These are phyloP conservation scores for Calonectria ilicicola DNA, from an alignment of 2,329 filamentous ascomycete genomes.

Conservation along the genomic window DNA sequence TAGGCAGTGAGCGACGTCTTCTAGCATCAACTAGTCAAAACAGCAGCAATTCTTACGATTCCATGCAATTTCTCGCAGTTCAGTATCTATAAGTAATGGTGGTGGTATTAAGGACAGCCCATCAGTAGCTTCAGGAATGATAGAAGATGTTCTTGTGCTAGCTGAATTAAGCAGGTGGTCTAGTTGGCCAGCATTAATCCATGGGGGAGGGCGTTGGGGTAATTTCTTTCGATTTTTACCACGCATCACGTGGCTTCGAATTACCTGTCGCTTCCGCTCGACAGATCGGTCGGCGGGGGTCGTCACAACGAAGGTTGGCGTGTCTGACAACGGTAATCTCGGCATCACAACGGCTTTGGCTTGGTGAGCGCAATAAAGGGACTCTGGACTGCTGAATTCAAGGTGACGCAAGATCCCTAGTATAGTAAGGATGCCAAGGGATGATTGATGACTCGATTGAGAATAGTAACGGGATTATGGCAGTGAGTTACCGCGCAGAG, in stretches of 20 bases:
- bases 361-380: not conserved
- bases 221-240: slow-evolving; percentile 18
- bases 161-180: too few species aligned
- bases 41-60: not conserved
- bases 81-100: not conserved
- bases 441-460: not conserved
- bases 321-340: not conserved
- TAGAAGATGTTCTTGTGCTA: not conserved
- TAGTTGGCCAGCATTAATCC: not conserved
- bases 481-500: not conserved
- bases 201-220: not conserved
- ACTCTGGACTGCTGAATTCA: not conserved
- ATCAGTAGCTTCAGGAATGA: not conserved
- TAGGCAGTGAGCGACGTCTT: not conserved
- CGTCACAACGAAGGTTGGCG: not conserved
- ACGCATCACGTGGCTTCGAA: slow-evolving; percentile 26
- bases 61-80: not conserved
- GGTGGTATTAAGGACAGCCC: not conserved
- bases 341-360: not conserved
- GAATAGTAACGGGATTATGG: not conserved
- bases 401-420: not conserved
- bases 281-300: not conserved
- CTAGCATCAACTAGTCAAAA: not conserved
- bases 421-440: not conserved
- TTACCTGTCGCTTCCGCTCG: not conserved